These are phyloP conservation scores for Pyracantha coccinea DNA, from an alignment of 331 rosid species.

Conservation along the genomic window DNA sequence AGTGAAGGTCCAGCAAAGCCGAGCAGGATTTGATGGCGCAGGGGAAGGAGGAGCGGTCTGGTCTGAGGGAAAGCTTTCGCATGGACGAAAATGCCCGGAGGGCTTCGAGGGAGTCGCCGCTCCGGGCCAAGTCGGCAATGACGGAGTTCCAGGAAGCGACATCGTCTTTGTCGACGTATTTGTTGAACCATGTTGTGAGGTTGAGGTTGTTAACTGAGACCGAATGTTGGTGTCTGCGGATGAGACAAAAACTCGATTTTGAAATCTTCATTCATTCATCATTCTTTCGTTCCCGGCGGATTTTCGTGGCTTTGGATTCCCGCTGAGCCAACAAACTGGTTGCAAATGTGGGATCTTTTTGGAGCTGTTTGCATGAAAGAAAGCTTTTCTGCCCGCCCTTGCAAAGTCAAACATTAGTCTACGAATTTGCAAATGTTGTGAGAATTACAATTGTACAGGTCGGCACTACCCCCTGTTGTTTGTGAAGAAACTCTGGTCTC, in stretches of 20 bases:
- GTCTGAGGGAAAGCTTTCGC: constrained; percentile 69
- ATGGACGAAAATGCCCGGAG: constrained; percentile 63
- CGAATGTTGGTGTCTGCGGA: constrained; percentile 13
- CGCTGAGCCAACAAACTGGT: neutral
- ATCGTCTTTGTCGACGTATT: constrained; percentile 55
- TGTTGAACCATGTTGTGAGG: constrained; percentile 56
- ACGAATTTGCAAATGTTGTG: neutral
- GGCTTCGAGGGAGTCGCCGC: constrained; percentile 65
- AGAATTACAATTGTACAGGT: too few species aligned
- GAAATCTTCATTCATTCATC: constrained; percentile 13
- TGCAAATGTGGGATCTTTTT: neutral
- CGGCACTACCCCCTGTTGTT: too few species aligned
- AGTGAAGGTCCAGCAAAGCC: constrained; percentile 49
- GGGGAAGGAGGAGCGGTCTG: constrained; percentile 70
- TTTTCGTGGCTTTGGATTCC: neutral
- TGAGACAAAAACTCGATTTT: neutral
- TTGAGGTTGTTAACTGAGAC: constrained; percentile 19
- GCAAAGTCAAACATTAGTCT: neutral
- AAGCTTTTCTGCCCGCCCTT: neutral
- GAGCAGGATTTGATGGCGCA: constrained; percentile 83
- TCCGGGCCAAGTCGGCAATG: constrained; percentile 72
- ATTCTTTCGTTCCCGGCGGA: neutral
- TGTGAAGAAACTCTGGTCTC: too few species aligned
- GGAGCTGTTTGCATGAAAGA: neutral
- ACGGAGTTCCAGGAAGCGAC: constrained; percentile 73